Conservation (phyloP, 305 asterid genomes). For the Fraxinus xanthoxyloides region DNA sequence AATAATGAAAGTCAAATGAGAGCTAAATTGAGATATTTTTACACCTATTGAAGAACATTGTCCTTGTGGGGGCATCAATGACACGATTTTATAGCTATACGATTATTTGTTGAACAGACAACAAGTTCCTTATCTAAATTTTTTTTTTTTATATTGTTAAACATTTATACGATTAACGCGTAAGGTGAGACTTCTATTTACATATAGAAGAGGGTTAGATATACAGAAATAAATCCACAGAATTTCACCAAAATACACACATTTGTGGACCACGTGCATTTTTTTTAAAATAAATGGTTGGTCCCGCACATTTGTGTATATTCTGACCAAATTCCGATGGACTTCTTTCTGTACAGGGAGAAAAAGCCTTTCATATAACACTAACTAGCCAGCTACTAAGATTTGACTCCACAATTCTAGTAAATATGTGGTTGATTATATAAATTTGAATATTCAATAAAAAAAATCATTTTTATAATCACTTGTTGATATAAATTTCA, state of each 20-base stretch:
- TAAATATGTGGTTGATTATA: background rate
- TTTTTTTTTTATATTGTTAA: background rate
- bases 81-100: background rate
- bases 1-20: no score
- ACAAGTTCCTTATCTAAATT: background rate
- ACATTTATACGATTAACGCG: background rate
- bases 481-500: background rate
- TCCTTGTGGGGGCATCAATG: background rate
- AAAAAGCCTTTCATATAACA: no score
- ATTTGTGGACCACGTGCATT: no score
- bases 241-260: no score
- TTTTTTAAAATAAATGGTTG: no score
- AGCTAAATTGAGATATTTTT: background rate
- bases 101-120: background rate
- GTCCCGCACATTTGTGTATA: no score
- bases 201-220: background rate
- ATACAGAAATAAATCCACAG: no score
- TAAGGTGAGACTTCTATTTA: background rate
- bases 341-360: no score
- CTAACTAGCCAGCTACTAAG: background rate
- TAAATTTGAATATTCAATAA: background rate
- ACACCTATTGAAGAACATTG: background rate
- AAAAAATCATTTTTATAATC: background rate
- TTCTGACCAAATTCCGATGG: no score
- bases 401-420: background rate